Percentiles rank a stretch among this genome's conserved stretches.
These are phyloP conservation scores for Trypanosomatidae sp. DNA, from an alignment of 208 protist species.

Conservation along the genomic window DNA sequence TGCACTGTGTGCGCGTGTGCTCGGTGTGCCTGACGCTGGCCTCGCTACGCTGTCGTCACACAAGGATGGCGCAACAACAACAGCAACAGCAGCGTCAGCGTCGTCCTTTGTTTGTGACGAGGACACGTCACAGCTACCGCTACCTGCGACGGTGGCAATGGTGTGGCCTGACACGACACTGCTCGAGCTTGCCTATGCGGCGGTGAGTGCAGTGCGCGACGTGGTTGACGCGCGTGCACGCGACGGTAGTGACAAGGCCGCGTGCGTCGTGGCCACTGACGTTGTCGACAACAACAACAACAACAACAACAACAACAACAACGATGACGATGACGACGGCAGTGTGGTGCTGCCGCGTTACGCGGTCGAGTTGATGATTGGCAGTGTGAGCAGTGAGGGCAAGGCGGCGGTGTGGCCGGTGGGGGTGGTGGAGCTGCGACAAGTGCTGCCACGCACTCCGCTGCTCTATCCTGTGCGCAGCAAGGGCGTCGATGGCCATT, in stretches of 20 bases:
- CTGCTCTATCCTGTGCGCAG: constrained; percentile 16
- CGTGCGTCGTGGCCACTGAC: neutral
- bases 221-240: constrained; percentile 5
- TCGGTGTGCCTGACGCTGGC: neutral
- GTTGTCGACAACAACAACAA: neutral
- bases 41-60: neutral
- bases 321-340: neutral
- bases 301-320: neutral
- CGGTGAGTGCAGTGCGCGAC: constrained; percentile 14
- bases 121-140: no score
- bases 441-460: constrained; percentile 16
- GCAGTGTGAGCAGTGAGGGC: constrained; percentile 20
- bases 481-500: neutral
- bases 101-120: no score
- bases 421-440: constrained; percentile 32
- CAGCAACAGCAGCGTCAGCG: no score
- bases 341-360: constrained; percentile 15
- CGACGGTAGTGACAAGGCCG: no score
- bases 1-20: neutral
- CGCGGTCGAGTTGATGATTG: constrained; percentile 22
- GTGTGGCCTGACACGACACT: constrained; percentile 42
- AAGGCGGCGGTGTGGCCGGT: constrained; percentile 18
- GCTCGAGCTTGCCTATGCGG: constrained; percentile 17
- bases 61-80: neutral
- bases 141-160: constrained; percentile 18